A percentile compares a stretch with the other conserved stretches of the same genome.
phyloP scores from a whole-genome alignment of 805 yeast species.

The Tetrapisispora phaffii region DNA sequence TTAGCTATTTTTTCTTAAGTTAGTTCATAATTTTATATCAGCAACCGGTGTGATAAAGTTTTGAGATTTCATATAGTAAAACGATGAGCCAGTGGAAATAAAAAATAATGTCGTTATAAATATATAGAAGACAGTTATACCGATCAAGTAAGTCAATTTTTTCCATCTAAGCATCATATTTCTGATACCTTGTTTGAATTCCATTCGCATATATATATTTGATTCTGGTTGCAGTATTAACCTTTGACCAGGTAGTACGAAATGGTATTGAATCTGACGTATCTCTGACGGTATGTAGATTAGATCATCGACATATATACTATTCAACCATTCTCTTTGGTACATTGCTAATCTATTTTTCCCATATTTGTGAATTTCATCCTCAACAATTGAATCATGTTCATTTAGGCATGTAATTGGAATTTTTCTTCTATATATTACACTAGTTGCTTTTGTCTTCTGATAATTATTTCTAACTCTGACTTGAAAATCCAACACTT shows the following conservation, averaged over 20 bases:
- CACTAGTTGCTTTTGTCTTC: background rate
- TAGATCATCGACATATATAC: slow-evolving; percentile 12
- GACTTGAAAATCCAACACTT: slow-evolving; percentile 1
- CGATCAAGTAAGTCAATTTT: slow-evolving; percentile 17
- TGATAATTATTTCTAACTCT: background rate
- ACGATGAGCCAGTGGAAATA: slow-evolving; percentile 10
- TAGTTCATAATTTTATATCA: background rate
- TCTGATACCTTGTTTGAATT: slow-evolving; percentile 22
- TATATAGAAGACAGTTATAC: slow-evolving; percentile 14
- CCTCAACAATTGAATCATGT: slow-evolving; percentile 5
- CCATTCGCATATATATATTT: slow-evolving; percentile 15
- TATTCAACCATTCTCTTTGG: slow-evolving; percentile 19
- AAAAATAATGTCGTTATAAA: slow-evolving; percentile 12
- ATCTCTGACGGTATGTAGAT: slow-evolving; percentile 6
- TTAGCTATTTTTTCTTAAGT: background rate
- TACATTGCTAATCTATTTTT: slow-evolving; percentile 9
- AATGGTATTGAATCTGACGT: background rate
- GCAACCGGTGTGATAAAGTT: background rate
- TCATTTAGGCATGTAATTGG: slow-evolving; percentile 11
- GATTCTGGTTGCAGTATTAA: slow-evolving; percentile 18
- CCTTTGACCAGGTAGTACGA: background rate
- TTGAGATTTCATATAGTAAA: background rate
- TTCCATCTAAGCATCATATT: slow-evolving; percentile 23
- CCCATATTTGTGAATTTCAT: slow-evolving; percentile 10
- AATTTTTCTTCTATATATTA: slow-evolving; percentile 6